Base-by-base conservation (phyloP, 108 stramenopile genomes). In the Cyclotella distinguenda region DNA sequence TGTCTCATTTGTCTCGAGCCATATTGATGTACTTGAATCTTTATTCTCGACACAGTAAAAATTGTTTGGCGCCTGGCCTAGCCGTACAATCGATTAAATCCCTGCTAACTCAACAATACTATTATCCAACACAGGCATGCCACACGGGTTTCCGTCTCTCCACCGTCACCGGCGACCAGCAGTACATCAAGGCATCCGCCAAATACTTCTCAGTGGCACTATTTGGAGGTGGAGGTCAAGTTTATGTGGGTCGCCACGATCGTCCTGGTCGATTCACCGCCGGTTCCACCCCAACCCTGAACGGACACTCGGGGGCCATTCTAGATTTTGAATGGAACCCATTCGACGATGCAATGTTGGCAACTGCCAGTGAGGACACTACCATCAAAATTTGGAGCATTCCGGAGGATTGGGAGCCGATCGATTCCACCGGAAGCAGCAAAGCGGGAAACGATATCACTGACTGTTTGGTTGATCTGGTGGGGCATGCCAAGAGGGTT, bases 291-390 rank as follows among this genome's bases (percentile, higher is more conserved):
- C 93, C 94, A 31, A 81, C 90, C 36, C 72, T 97, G 34, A 80
- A 88, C 40, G 98, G 98, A n/a, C 98, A 99, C 77, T 64, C 80
- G 32, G 86, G 89, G 10, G 73, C 96, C 8, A 95, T 99, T 22
- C 66, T 97, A 9, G 98, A 99, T 66, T 95, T 94, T 66, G 98
- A 99, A 44, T 99, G 95, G 87, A 96, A 90, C 64, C 98, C 98
- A 16, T 98, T 98, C 71, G 91, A 97, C 70, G 96, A 97, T 70
- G 64, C 79, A 66, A 80, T 99, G 80, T 42, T 99, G 31, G 97
- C 97, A 16, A 89, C 95, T 36, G 95, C 89, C 6, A 81, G 80
- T 45, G 97, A 97, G 60, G 99, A 99, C 75, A 83, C 87, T 39
- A 96, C 91, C 26, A 90, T 99, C 68, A 99, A 98, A 64, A 57